Conservation (phyloP, 768 basidiomycete genomes). For the Boletus rubropictus region DNA sequence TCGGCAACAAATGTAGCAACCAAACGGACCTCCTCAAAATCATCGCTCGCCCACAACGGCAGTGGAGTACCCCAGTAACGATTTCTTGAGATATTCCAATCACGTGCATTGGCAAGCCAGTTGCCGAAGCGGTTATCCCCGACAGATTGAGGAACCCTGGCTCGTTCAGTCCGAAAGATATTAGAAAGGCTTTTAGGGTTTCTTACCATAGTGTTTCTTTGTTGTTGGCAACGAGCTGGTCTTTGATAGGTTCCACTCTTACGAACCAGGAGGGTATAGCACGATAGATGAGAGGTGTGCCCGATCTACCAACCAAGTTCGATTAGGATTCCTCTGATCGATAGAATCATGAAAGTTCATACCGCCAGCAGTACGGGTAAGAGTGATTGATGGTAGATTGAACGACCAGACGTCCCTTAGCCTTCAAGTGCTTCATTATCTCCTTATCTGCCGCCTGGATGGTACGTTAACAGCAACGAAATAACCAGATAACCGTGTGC, state of each 20-base stretch:
- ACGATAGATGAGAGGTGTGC: constrained; percentile 92
- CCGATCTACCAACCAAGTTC: constrained; percentile 51
- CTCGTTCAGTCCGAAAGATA: constrained; percentile 2
- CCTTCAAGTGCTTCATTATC: constrained; percentile 86
- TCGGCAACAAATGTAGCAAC: not conserved
- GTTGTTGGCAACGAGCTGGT: constrained; percentile 87
- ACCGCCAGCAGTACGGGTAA: constrained; percentile 99
- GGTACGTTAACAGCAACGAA: not conserved
- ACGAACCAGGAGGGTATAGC: constrained; percentile 97
- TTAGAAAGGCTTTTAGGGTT: not conserved
- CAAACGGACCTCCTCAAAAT: constrained; percentile 66
- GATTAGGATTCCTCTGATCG: not conserved
- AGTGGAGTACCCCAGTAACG: constrained; percentile 99
- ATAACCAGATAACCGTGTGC: not conserved
- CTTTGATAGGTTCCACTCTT: constrained; percentile 75
- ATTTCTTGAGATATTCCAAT: constrained; percentile 99
- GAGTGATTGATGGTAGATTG: constrained; percentile 84
- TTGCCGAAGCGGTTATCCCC: constrained; percentile 93
- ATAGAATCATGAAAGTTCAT: constrained; percentile 1
- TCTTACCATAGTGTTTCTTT: constrained; percentile 79
- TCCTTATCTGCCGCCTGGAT: constrained; percentile 86
- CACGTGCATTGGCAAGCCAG: constrained; percentile 97
- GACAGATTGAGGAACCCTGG: constrained; percentile 85
- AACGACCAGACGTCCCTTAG: constrained; percentile 80
- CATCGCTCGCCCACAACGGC: constrained; percentile 93